Percentiles rank a stretch among this genome's conserved stretches.
These are phyloP conservation scores for Ogataea glucozyma DNA, from an alignment of 805 yeast genomes.

Conservation along the genomic window DNA sequence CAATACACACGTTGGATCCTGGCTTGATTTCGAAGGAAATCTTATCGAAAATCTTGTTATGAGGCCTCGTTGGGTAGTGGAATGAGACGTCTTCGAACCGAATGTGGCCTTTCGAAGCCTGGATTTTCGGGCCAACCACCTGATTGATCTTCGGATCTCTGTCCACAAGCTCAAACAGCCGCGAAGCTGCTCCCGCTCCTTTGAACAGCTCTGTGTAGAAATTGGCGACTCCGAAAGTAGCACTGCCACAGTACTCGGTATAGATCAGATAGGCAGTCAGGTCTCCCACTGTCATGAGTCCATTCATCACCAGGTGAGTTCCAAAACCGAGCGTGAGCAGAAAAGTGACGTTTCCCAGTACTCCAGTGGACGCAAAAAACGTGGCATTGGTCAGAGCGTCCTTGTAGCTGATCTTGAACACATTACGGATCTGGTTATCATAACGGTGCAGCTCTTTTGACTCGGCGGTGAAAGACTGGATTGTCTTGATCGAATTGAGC, in stretches of 20 bases:
- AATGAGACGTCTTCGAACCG: constrained; percentile 67
- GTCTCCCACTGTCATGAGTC: constrained; percentile 82
- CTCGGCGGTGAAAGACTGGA: constrained; percentile 91
- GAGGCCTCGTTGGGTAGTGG: constrained; percentile 83
- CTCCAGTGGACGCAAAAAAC: constrained; percentile 77
- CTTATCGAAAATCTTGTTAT: constrained; percentile 62
- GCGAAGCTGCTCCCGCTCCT: constrained; percentile 94
- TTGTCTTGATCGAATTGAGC: constrained; percentile 78
- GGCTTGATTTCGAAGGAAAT: constrained; percentile 65
- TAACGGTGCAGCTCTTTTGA: constrained; percentile 72
- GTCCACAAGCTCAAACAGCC: constrained; percentile 85
- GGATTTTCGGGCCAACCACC: constrained; percentile 56
- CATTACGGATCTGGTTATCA: constrained; percentile 66
- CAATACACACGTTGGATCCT: constrained; percentile 90
- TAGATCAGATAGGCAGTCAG: constrained; percentile 92
- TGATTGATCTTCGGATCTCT: constrained; percentile 73
- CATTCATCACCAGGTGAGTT: constrained; percentile 71
- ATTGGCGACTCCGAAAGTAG: constrained; percentile 87
- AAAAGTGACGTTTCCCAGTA: constrained; percentile 79
- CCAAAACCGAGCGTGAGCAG: constrained; percentile 78
- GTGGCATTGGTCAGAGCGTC: constrained; percentile 83
- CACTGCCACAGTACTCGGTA: constrained; percentile 90
- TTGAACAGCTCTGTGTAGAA: constrained; percentile 94
- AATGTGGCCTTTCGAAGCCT: constrained; percentile 53
- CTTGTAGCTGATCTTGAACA: constrained; percentile 68